Conservation (phyloP, 2,329 filamentous ascomycete genomes). For the Fusarium sambucinum region DNA sequence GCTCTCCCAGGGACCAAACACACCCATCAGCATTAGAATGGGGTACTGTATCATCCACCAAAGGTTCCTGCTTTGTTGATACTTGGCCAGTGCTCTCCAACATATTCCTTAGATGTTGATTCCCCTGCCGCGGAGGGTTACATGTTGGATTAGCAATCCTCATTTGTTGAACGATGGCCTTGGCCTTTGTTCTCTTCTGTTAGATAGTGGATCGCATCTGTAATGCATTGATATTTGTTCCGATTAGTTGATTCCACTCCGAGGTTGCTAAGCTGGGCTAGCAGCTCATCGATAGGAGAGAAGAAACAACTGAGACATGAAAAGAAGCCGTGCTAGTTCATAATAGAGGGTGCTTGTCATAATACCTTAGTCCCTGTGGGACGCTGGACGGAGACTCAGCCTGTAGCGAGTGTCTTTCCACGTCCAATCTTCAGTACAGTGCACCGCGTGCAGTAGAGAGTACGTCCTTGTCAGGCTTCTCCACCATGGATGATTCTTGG, state of each 20-base stretch:
- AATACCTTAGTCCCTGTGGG: slow-evolving; percentile 25
- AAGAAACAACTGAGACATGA: slow-evolving; percentile 31
- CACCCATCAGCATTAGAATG: not conserved
- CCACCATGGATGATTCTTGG: slow-evolving; percentile 41
- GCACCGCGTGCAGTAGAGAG: slow-evolving; percentile 7
- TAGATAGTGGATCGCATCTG: slow-evolving; percentile 38
- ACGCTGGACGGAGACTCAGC: slow-evolving; percentile 24
- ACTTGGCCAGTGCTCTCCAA: not conserved
- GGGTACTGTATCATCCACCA: slow-evolving; percentile 5
- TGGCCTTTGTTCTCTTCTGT: slow-evolving; percentile 30
- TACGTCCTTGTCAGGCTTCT: not conserved
- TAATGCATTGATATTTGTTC: slow-evolving; percentile 32
- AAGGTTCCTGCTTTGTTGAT: slow-evolving; percentile 4
- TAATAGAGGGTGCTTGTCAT: slow-evolving; percentile 14
- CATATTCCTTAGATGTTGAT: slow-evolving; percentile 20
- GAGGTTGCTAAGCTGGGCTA: slow-evolving; percentile 12
- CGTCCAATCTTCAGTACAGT: not conserved
- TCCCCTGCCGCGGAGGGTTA: slow-evolving; percentile 27
- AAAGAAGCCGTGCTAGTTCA: slow-evolving; percentile 14
- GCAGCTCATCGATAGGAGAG: slow-evolving; percentile 14
- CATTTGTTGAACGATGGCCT: slow-evolving; percentile 30
- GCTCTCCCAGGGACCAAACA: not conserved
- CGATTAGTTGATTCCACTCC: slow-evolving; percentile 32
- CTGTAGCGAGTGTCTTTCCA: slow-evolving; percentile 11
- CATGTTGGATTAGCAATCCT: slow-evolving; percentile 29